A percentile compares a stretch with the other conserved stretches of the same genome.
phyloP scores from a whole-genome alignment of 805 yeast species.

The Myxozyma melibiosi region DNA sequence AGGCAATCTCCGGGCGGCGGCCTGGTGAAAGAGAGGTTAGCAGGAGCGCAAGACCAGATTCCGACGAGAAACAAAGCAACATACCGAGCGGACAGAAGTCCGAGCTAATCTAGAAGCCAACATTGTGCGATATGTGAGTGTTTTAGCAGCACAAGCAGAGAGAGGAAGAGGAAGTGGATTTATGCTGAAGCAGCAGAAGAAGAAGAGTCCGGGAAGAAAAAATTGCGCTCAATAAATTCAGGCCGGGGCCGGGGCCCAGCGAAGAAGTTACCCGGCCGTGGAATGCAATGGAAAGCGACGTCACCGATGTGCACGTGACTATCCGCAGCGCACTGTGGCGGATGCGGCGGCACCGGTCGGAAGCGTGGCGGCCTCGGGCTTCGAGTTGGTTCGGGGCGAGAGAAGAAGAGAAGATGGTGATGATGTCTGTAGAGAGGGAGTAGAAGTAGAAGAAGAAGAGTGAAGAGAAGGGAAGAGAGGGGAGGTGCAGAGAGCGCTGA shows the following conservation, averaged over 20 bases:
- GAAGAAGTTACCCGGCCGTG: constrained; percentile 28
- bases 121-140: constrained; percentile 34
- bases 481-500: too few species aligned
- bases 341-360: constrained; percentile 2
- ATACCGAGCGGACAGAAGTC: constrained; percentile 39
- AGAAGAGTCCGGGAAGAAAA: constrained; percentile 3
- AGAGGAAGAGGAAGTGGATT: background rate
- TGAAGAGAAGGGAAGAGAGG: too few species aligned
- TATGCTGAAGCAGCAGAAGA: background rate
- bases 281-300: constrained; percentile 28
- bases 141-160: background rate
- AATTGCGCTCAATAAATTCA: constrained; percentile 11
- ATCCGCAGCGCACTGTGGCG: background rate
- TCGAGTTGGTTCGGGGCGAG: too few species aligned
- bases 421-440: too few species aligned
- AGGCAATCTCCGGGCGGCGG: constrained; percentile 14
- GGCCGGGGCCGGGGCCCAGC: constrained; percentile 6
- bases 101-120: constrained; percentile 48
- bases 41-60: too few species aligned
- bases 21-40: background rate
- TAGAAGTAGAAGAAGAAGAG: too few species aligned
- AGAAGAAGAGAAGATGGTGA: too few species aligned
- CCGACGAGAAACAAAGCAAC: constrained; percentile 12
- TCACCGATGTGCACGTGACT: constrained; percentile 13
- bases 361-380: constrained; percentile 2